These are phyloP conservation scores for Syzygium grande DNA, from an alignment of 345 rosid species.

Conservation along the genomic window DNA sequence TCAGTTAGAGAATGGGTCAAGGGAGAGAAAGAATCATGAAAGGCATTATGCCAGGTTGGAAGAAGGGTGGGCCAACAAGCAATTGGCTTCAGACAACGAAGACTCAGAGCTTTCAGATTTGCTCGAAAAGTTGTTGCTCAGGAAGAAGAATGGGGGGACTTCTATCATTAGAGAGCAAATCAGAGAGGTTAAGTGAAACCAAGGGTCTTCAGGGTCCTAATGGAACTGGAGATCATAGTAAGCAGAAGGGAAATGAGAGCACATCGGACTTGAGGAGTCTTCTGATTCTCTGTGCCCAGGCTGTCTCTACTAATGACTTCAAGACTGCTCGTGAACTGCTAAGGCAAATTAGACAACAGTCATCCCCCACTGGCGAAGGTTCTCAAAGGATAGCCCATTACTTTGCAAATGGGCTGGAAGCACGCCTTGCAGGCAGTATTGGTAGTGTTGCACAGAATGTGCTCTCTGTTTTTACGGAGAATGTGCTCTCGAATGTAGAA, in stretches of 20 bases:
- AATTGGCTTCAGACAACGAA: constrained; percentile 27
- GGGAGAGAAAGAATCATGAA: constrained; percentile 46
- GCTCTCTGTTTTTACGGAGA: too few species aligned
- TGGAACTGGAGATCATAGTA: constrained; percentile 8
- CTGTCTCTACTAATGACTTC: constrained; percentile 18
- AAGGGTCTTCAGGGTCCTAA: constrained; percentile 5
- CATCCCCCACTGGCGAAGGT: constrained; percentile 30
- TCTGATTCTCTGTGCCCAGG: constrained; percentile 38
- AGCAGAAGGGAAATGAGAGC: constrained; percentile 8
- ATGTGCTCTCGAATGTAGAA: too few species aligned
- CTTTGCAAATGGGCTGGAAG: constrained; percentile 48
- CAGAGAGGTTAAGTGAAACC: constrained; percentile 3
- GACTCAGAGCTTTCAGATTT: constrained; percentile 50
- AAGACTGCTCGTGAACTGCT: constrained; percentile 24
- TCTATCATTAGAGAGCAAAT: background rate
- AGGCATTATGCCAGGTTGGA: constrained; percentile 34
- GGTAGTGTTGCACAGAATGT: too few species aligned
- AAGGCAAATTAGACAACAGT: constrained; percentile 28
- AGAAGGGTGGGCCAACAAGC: constrained; percentile 54
- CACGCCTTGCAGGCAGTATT: constrained; percentile 10
- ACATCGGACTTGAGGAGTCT: constrained; percentile 39
- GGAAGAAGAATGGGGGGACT: background rate
- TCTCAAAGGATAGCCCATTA: constrained; percentile 39
- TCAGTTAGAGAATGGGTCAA: constrained; percentile 14
- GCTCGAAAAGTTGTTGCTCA: constrained; percentile 52